Evolutionary conservation across 2,329 filamentous ascomycete genomes (phyloP).

Genomic region (Fusarium hainanense): DNA sequence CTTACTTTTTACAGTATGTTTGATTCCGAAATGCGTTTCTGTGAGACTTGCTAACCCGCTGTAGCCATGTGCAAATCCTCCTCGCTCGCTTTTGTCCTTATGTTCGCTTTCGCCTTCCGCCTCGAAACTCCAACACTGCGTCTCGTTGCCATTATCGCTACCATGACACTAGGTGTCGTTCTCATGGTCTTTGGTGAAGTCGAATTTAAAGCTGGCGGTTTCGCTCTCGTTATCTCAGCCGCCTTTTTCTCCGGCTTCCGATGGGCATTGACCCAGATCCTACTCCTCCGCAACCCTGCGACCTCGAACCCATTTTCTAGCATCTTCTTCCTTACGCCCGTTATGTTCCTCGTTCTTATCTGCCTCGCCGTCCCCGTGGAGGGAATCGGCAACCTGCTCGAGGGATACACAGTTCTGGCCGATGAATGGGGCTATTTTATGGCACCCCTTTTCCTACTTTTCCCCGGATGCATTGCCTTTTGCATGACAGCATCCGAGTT

Average conservation of each 20-base stretch:
- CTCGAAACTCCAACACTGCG: conserved; percentile 89
- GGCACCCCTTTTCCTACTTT: conserved; percentile 80
- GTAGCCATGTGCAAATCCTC: conserved; percentile 98
- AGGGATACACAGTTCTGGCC: conserved; percentile 72
- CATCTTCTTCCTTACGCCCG: conserved; percentile 95
- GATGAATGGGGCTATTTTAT: conserved; percentile 74
- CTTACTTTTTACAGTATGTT: conserved; percentile 91
- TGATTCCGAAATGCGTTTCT: neutral
- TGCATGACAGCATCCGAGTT: conserved; percentile 98
- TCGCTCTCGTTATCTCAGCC: conserved; percentile 90
- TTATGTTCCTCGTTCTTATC: conserved; percentile 91
- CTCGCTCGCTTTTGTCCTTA: conserved; percentile 90
- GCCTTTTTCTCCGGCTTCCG: conserved; percentile 97
- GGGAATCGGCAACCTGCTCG: conserved; percentile 74
- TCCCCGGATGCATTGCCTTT: conserved; percentile 92
- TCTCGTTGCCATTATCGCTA: conserved; percentile 85
- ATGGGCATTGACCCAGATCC: conserved; percentile 98
- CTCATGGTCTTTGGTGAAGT: conserved; percentile 99
- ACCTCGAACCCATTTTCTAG: conserved; percentile 97
- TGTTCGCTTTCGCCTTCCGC: conserved; percentile 94
- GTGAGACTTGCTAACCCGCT: neutral
- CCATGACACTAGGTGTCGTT: conserved; percentile 92
- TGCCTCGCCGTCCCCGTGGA: conserved; percentile 87
- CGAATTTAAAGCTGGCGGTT: conserved; percentile 86
- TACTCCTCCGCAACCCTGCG: conserved; percentile 91